Evolutionary conservation across 2,329 filamentous ascomycete species (phyloP), one percentile per base, ranked within the genome.

Genomic region (Diaporthe capsici): DNA sequence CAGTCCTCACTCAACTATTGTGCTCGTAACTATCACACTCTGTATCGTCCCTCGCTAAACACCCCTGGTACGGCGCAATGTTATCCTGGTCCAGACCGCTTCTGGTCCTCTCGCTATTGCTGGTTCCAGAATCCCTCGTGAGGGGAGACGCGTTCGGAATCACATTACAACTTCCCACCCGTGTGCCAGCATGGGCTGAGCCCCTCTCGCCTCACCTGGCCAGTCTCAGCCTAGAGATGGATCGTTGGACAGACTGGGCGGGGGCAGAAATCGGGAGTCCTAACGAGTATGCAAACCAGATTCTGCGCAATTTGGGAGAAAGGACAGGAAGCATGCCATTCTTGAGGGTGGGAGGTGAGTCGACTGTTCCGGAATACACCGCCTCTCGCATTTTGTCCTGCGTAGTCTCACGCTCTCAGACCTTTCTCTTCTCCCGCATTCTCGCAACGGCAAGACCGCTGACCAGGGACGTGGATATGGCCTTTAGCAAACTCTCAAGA

Each of bases 161-260:
- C 28, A 51, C 44, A 49, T 37, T 67, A 17, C 61, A 51, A 4
- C 61, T 67, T n/a, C 61, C 61, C 25, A 49, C 25, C 28, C 61
- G 20, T 5, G 7, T 67, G 28, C 42, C 61, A n/a, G 42, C 10
- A n/a, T 67, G 61, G 61, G 61, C 61, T 20, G 61, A 67, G 44
- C 61, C 61, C 20, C 61, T 67, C 28, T 67, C 42, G 28, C 61
- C 61, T 49, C 61, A 67, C 10, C 61, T 67, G 17, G 61, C 61
- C 20, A 67, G 61, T 67, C 25, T 67, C 10, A 51, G 61, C 12
- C 15, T 67, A 49, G 61, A 67, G 42, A 37, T 67, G 61, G 61
- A 51, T 44, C 28, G 61, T 37, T 67, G 61, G 61, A 67, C 61
- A 34, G 44, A 34, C 42, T 37, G 42, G 61, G 61, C 61, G 28